phyloP scores from a whole-genome alignment of 805 yeast genomes.

The Spathaspora passalidarum region DNA sequence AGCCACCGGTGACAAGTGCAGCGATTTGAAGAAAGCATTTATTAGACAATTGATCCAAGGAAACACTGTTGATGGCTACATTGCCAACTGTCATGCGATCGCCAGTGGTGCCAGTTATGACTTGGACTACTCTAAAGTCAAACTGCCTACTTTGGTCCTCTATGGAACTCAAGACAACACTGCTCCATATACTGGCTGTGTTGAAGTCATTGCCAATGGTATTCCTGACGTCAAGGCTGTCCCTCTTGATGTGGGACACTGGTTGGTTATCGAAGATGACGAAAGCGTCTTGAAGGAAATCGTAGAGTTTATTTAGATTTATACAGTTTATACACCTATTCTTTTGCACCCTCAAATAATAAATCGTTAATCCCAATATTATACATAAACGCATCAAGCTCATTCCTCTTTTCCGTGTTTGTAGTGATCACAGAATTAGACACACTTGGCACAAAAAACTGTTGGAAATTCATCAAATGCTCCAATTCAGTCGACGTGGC shows the following conservation, averaged over 20 bases:
- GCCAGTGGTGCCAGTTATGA: conserved; percentile 7
- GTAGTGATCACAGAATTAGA: not conserved
- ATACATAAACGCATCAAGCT: conserved; percentile 14
- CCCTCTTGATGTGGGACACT: conserved; percentile 10
- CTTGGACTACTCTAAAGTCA: conserved; percentile 5
- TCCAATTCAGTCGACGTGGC: conserved; percentile 8
- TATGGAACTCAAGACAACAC: conserved; percentile 12
- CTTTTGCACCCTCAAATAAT: conserved; percentile 5
- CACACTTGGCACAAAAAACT: conserved; percentile 13
- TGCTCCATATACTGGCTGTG: conserved; percentile 8
- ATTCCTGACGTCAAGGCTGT: not conserved
- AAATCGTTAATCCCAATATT: conserved; percentile 17
- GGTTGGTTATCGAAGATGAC: conserved; percentile 11
- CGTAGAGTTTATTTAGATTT: conserved; percentile 3
- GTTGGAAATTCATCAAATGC: conserved; percentile 14
- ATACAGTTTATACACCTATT: too few species aligned
- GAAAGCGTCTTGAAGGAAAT: conserved; percentile 4
- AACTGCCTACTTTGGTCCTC: conserved; percentile 8
- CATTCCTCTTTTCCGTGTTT: not conserved
- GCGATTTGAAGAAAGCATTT: conserved; percentile 8
- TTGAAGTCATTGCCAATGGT: conserved; percentile 6
- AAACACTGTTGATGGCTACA: conserved; percentile 11
- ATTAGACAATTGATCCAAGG: conserved; percentile 11
- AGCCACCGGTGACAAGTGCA: conserved; percentile 9
- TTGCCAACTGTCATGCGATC: conserved; percentile 12